A percentile compares a stretch with the other conserved stretches of the same genome.
phyloP scores from a whole-genome alignment of 306 rosid genomes.

The Oxytropis ochrocephala region DNA sequence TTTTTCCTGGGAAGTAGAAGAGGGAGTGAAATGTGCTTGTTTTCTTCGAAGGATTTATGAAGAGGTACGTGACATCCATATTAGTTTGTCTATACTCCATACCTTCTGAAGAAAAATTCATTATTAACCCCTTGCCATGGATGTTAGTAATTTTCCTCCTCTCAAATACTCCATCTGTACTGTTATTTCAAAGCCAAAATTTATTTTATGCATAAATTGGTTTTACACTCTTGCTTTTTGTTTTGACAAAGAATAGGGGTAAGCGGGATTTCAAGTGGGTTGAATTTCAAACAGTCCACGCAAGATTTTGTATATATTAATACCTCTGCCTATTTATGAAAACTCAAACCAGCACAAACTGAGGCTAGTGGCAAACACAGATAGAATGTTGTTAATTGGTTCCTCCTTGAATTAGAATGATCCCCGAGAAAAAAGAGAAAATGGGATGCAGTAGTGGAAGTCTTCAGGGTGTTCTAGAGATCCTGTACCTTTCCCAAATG shows the following conservation, averaged over 20 bases:
- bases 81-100: background rate
- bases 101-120: background rate
- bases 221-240: constrained; percentile 5
- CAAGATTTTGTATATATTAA: background rate
- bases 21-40: constrained; percentile 80
- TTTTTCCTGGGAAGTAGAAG: constrained; percentile 70
- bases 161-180: background rate
- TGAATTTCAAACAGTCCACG: constrained; percentile 2
- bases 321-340: background rate
- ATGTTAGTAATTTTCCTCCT: constrained; percentile 9
- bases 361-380: background rate
- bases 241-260: constrained; percentile 6
- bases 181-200: background rate
- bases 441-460: too few species aligned
- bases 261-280: background rate
- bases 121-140: background rate
- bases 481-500: too few species aligned
- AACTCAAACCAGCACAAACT: background rate
- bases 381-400: background rate
- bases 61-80: constrained; percentile 55
- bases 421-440: background rate
- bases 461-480: too few species aligned
- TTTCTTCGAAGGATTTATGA: constrained; percentile 71
- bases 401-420: background rate
- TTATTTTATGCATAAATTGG: background rate